Evolutionary conservation across 225 moss, liverwort and hornwort species (phyloP).

Genomic region (Neckera pumila): DNA sequence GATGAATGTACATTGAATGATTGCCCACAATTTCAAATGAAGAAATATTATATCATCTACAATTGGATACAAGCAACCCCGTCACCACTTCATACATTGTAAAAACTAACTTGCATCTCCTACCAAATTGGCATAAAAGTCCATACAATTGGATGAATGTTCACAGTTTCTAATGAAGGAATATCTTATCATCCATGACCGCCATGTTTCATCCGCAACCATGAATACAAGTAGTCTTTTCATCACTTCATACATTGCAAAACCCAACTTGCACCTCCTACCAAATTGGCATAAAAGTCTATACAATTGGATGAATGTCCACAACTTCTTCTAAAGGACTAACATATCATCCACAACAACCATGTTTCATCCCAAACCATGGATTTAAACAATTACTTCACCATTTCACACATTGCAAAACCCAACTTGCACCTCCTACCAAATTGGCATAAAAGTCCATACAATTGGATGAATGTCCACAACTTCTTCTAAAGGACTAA

Average conservation of each 20-base stretch:
- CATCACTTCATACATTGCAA: neutral
- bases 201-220: no score
- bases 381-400: no score
- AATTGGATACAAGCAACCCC: neutral
- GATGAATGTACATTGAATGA: neutral
- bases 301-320: neutral
- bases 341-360: no score
- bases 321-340: no score
- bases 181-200: no score
- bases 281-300: neutral
- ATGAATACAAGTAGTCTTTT: neutral
- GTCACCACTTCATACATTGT: neutral
- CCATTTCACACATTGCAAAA: neutral
- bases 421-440: neutral
- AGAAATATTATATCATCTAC: neutral
- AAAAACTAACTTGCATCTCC: fast-evolving
- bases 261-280: neutral
- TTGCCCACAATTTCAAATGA: neutral
- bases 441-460: neutral
- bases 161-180: neutral
- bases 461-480: neutral
- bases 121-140: neutral
- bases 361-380: no score
- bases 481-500: no score
- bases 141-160: neutral